Evolutionary conservation across 2,329 filamentous ascomycete genomes (phyloP), one percentile per base, ranked within the genome.

Genomic region (Nigrospora osmanthi): DNA sequence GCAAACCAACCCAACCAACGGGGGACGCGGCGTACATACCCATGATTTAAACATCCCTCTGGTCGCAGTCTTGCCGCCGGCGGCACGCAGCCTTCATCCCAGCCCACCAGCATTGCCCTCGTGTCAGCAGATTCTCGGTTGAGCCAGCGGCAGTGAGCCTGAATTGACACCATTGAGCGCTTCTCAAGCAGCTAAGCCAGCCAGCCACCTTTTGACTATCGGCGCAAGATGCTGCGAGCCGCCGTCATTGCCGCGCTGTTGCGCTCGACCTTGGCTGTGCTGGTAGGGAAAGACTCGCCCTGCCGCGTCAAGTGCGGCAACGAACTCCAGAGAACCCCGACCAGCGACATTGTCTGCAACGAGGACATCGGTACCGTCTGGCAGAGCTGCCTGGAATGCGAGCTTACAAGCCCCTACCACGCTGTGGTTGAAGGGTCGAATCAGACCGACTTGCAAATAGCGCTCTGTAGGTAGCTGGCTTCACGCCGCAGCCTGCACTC

Each of bases 321-420:
- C 11, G 48, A 46, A 39, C 50, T 34, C 14, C 23, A 41, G 13
- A 31, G 23, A 28, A 38, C 37, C 12, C n/a, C 37, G 12, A 14
- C 14, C 12, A 38, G 30, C 37, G 37, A 38, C 37, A 28, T 38
- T 28, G 37, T 38, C 13, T 38, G 37, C 37, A 38, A 38, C 13
- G 17, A 38, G 15, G 37, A 67, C 1, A 51, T 61, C 4, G 76
- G 75, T 7, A 62, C 66, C n/a, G 67, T 79, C 35, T 78, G 71
- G 50, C 58, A 74, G 52, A 61, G 64, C 16, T 81, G 78, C 52
- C 56, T 80, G 38, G 56, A 65, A 34, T 81, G 78, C 58, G 68
- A 81, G 52, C 54, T 72, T 28, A 58, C 54, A 2, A 83, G 80
- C 59, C 59, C 62, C 5, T 79, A 71, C 52, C 53, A 61, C 2